These are phyloP conservation scores for Dipteronia dyeriana DNA, from an alignment of 345 rosid species.

Conservation along the genomic window DNA sequence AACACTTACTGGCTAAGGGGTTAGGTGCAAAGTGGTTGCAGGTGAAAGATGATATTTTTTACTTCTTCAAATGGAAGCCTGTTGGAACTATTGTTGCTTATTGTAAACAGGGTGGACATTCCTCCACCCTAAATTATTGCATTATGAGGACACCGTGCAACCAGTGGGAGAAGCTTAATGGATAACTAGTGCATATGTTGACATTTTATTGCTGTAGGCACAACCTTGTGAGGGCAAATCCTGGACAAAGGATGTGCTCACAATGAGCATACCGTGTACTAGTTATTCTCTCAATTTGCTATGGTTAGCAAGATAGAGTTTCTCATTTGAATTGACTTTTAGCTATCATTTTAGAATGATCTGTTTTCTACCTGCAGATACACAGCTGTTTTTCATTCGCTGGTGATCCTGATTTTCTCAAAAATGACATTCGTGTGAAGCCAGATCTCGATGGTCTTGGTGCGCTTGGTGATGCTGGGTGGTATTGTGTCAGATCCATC, in stretches of 20 bases:
- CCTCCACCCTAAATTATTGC: background rate
- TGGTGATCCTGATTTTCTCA: constrained; percentile 51
- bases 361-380: constrained; percentile 39
- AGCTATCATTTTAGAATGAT: background rate
- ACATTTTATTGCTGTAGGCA: too few relatives aligned
- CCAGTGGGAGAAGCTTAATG: background rate
- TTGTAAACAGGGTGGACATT: background rate
- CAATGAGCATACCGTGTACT: background rate
- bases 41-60: background rate
- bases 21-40: background rate
- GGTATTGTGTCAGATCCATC: constrained; percentile 69
- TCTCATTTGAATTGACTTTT: background rate
- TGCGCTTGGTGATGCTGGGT: constrained; percentile 87
- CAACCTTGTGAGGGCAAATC: background rate
- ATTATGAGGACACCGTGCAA: too few relatives aligned
- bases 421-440: constrained; percentile 74
- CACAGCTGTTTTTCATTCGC: constrained; percentile 61
- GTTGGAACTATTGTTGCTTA: background rate
- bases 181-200: background rate
- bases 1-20: background rate
- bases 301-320: background rate
- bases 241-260: background rate
- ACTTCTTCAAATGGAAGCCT: background rate
- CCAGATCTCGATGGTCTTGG: constrained; percentile 86
- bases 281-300: background rate